Percentiles rank a stretch among this genome's conserved stretches.
phyloP scores from a whole-genome alignment of 169 alveolate species.

The Plasmodium ovale region DNA sequence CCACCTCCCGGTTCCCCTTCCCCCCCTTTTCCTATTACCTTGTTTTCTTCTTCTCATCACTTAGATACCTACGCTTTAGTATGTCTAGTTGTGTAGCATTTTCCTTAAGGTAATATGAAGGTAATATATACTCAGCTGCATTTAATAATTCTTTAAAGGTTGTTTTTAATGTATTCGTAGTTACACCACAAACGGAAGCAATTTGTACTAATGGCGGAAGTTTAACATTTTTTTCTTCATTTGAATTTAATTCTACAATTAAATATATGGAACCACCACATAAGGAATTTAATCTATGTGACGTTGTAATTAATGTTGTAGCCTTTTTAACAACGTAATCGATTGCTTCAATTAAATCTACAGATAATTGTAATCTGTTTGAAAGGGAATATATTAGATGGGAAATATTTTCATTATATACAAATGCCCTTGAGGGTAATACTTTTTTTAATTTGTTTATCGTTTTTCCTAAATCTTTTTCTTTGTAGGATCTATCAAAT shows the following conservation, averaged over 20 bases:
- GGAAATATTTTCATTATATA: conserved; percentile 84
- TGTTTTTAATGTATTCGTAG: conserved; percentile 80
- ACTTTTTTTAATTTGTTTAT: conserved; percentile 89
- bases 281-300: conserved; percentile 88
- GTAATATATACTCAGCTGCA: conserved; percentile 77
- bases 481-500: conserved; percentile 88
- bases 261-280: conserved; percentile 89
- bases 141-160: conserved; percentile 80
- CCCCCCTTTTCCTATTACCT: not conserved
- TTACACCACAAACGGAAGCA: conserved; percentile 81
- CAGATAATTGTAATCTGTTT: conserved; percentile 80
- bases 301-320: conserved; percentile 80
- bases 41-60: conserved; percentile 27
- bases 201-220: conserved; percentile 76
- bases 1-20: not conserved
- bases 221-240: conserved; percentile 24
- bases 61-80: conserved; percentile 21
- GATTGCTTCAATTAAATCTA: conserved; percentile 81
- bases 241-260: conserved; percentile 77
- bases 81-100: conserved; percentile 3
- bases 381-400: conserved; percentile 87
- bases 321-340: conserved; percentile 86
- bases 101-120: conserved; percentile 53
- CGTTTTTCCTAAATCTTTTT: conserved; percentile 90
- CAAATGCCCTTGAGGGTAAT: conserved; percentile 87